Percentiles rank a stretch among this genome's conserved stretches.
phyloP scores from a whole-genome alignment of 352 stramenopile species.

The Phytophthora parvispora region DNA sequence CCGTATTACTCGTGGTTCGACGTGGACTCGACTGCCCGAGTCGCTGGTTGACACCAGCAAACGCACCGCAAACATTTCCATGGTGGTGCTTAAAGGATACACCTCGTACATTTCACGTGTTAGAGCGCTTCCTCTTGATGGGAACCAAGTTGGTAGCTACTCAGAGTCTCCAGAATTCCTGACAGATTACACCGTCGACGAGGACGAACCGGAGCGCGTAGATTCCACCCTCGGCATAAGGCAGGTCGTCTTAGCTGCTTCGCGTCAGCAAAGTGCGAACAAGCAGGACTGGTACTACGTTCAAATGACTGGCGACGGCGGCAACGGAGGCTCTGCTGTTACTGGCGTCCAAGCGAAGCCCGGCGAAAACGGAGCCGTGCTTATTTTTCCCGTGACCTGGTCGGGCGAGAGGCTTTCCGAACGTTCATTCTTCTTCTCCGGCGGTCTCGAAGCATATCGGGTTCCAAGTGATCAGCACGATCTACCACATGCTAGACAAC shows the following conservation, averaged over 20 bases:
- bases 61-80: conserved; percentile 17
- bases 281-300: conserved; percentile 69
- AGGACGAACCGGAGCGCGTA: not conserved
- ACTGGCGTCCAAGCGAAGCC: conserved; percentile 22
- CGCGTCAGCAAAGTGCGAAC: conserved; percentile 49
- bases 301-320: conserved; percentile 60
- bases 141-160: conserved; percentile 39
- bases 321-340: conserved; percentile 26
- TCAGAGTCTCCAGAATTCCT: conserved; percentile 43
- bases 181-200: conserved; percentile 32
- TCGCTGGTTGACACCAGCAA: conserved; percentile 12
- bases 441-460: conserved; percentile 31
- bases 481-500: conserved; percentile 2
- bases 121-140: conserved; percentile 33
- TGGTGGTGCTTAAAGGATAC: conserved; percentile 30
- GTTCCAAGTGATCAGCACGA: conserved; percentile 32
- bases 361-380: conserved; percentile 59
- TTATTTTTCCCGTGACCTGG: conserved; percentile 71
- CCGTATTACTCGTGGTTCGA: conserved; percentile 43
- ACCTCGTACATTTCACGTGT: conserved; percentile 56
- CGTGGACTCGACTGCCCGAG: conserved; percentile 43
- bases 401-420: conserved; percentile 51
- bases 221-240: conserved; percentile 1
- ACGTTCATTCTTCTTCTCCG: conserved; percentile 57
- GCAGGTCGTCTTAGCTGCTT: conserved; percentile 37